Base-by-base conservation (phyloP, 768 basidiomycete species). In the button mushroom (Agaricus bisporus) region DNA sequence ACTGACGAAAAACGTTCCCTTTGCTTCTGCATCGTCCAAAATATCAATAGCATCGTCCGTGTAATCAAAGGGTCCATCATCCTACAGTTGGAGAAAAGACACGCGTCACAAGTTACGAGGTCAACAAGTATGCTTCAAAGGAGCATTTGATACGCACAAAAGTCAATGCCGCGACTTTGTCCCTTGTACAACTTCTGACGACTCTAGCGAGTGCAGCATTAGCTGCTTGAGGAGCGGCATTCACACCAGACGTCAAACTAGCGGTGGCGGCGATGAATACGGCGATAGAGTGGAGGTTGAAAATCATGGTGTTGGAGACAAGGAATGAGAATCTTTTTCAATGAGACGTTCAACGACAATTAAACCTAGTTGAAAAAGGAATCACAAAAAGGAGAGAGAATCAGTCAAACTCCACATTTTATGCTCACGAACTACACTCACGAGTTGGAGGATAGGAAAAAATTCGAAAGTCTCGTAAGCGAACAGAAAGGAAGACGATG, bases 1-100 rank as follows among this genome's bases (percentile, higher is more conserved):
- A 73, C 72, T 72, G 49, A 72, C 61, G 61, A 76, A 75, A 56
- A 75, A 77, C 0, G 75, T 75, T 0, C 67, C 74, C 48, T 65
- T 70, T 0, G 64, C 72, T 17, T 62, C 61, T 17, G 60, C 64
- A 11, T 52, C 60, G 9, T 60, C 54, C 41, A 74, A 56, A 2
- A 60, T 51, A 36, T 68, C 61, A 41, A 64, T 61, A 46, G 72
- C 59, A 26, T 71, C 66, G 20, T 65, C 50, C 38, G 72, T 73
- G 61, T 17, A 53, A 10, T 42, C 20, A 41, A 54, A 51, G 28
- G 59, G 59, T n/a, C 61, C 59, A 48, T 61, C 62, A 37, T 63
- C 60, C 58, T 56, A 36, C 26, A 25, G 28, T n/a, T 10, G 10
- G 20, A 10, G 5, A 36, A 35, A 28, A 28, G 5, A 18, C 2